Percentiles rank a stretch among this genome's conserved stretches.
These are phyloP conservation scores for Capsella bursapastoris DNA, from an alignment of 345 rosid genomes.

Conservation along the genomic window DNA sequence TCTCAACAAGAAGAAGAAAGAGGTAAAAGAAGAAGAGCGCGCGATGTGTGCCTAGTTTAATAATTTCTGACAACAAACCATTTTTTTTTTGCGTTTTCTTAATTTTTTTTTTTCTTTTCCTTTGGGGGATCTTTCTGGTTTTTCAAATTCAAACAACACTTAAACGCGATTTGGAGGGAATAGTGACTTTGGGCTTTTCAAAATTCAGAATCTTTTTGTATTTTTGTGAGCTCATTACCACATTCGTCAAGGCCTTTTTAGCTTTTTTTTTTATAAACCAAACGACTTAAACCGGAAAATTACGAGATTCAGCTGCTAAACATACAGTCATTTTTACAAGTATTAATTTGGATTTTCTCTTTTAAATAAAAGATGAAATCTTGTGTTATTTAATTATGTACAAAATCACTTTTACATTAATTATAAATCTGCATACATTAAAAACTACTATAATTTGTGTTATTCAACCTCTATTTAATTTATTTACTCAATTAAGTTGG, in stretches of 20 bases:
- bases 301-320: neutral
- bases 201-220: neutral
- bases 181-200: constrained; percentile 28
- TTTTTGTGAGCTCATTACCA: constrained; percentile 16
- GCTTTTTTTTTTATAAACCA: neutral
- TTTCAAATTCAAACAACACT: constrained; percentile 43
- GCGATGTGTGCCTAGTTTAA: constrained; percentile 42
- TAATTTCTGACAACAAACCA: constrained; percentile 40
- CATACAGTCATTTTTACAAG: neutral
- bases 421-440: neutral
- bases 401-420: neutral
- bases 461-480: neutral
- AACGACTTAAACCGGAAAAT: neutral
- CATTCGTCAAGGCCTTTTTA: constrained; percentile 13
- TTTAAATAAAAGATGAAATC: neutral
- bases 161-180: constrained; percentile 44
- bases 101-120: neutral
- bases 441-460: neutral
- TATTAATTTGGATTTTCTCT: neutral
- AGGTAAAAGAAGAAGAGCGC: constrained; percentile 37
- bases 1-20: neutral
- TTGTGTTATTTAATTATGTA: neutral
- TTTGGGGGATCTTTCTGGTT: constrained; percentile 1
- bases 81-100: neutral
- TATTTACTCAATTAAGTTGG: no score